Conservation (phyloP, 306 rosid genomes). For the Biancaea sappan region DNA sequence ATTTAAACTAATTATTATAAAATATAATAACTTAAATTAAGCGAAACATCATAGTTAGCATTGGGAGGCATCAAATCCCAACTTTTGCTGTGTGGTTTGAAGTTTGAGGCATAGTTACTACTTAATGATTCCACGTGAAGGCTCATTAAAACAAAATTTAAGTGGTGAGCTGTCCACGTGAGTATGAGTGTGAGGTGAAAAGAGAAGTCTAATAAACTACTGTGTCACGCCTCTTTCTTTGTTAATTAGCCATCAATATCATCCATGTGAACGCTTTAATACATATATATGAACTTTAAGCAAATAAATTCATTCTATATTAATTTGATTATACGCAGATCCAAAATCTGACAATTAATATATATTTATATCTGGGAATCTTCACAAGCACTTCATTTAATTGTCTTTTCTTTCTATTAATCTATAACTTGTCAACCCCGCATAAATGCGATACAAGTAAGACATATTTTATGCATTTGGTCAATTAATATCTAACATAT, state of each 20-base stretch:
- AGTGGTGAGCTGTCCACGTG: conserved; percentile 38
- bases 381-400: conserved; percentile 25
- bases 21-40: no score
- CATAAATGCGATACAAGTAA: conserved; percentile 34
- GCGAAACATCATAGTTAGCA: no score
- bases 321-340: conserved; percentile 28
- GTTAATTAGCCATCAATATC: conserved; percentile 29
- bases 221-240: conserved; percentile 23
- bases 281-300: conserved; percentile 42
- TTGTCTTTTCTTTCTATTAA: conserved; percentile 22
- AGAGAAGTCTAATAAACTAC: conserved; percentile 11
- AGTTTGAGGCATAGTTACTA: background rate
- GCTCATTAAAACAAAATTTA: conserved; percentile 27
- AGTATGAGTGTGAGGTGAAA: background rate
- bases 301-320: conserved; percentile 13
- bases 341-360: conserved; percentile 34
- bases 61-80: no score
- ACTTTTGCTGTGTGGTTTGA: no score
- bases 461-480: conserved; percentile 4
- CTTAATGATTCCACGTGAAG: conserved; percentile 38
- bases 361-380: conserved; percentile 41
- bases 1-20: no score
- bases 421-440: conserved; percentile 39
- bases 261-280: conserved; percentile 45
- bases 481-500: conserved; percentile 26